Evolutionary conservation across 2,329 filamentous ascomycete genomes (phyloP), one percentile per base, ranked within the genome.

Genomic region (Colletotrichum musae): DNA sequence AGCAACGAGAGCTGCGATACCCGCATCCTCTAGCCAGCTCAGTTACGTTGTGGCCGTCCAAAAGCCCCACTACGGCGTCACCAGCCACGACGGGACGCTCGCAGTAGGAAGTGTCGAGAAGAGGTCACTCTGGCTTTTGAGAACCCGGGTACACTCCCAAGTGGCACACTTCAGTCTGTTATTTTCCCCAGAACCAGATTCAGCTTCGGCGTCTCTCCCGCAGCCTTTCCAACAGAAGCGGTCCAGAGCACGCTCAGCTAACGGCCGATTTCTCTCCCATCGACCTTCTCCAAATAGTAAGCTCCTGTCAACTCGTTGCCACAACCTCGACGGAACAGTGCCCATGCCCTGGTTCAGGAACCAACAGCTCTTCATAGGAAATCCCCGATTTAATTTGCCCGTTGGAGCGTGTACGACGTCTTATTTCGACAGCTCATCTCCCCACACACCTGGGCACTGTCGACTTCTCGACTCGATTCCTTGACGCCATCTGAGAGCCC

Each of bases 61-160:
- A 39, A 39, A 16, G 65, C 65, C 68, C 68, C 68, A 68, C 68
- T 28, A 28, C 67, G 10, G 45, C 68, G 58, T 70, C 52, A 68
- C 18, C 64, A 48, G 59, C 58, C 47, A 45, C 47, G 32, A 51
- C n/a, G 18, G 16, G 18, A 18, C 45, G 16, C 7, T 7, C 18
- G 6, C 47, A 21, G 12, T 58, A 16, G 21, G 21, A 53, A 52
- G 53, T 18, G 50, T 58, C 41, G 28, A 36, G 4, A 58, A 54
- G 39, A 41, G 56, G 28, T 28, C 58, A 26, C 47, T 68, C 45
- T 70, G 68, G 68, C 68, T 70, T 58, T 58, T 21, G 64, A 47
- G 47, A 47, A 63, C 58, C 64, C 36, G 50, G 68, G 45, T 52
- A 57, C 57, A 57, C 64, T 18, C 53, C 36, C n/a, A 26, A 18